Evolutionary conservation across 129 eudicot species (phyloP), one percentile per base, ranked within the genome.

Genomic region (Flaveria sonorensis): DNA sequence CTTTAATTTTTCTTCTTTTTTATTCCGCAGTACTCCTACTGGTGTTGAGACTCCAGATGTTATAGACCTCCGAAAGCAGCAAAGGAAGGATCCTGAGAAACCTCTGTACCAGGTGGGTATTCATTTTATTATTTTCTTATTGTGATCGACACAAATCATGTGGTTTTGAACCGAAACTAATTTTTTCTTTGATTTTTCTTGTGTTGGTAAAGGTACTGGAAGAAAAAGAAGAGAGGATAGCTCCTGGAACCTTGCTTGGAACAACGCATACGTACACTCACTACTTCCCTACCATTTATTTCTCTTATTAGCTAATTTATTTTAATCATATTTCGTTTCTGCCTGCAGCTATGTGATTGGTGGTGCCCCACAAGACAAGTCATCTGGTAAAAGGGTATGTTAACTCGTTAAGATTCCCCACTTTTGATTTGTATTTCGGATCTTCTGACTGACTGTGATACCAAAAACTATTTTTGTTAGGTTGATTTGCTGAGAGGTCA

Each of bases 1-100:
- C 45, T 51, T 21, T 23, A 2, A 11, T 60, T 60, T 36, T 24
- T 23, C 18, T 23, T 60, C 12, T 23, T 12, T 1, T 68, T 67
- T 46, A 48, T 47, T 30, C 20, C 48, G 1, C 82, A 91, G 99
- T 61, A 94, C 99, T 36, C 99, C 97, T 15, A 94, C 99, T 80
- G 99, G 99, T 14, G 97, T 91, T 50, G 97, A 94, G 84, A 94
- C 99, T 75, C 97, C 99, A 40, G 96, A 94, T 85, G 99, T 94
- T 77, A 94, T 94, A 69, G 99, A 94, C 63, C 97, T 94, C 30
- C 97, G 97, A 14, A 94, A 94, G 86, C 99, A 91, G 77, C 99
- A 94, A 74, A 94, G 99, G 87, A 94, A 94, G 76, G 99, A 94
- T 68, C 93, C 97, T 20, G 97, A 94, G 84, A 94, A 88, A 79